Evolutionary conservation across 176 grass and related monocot species (phyloP).

Genomic region (Oropetium thomaeum): DNA sequence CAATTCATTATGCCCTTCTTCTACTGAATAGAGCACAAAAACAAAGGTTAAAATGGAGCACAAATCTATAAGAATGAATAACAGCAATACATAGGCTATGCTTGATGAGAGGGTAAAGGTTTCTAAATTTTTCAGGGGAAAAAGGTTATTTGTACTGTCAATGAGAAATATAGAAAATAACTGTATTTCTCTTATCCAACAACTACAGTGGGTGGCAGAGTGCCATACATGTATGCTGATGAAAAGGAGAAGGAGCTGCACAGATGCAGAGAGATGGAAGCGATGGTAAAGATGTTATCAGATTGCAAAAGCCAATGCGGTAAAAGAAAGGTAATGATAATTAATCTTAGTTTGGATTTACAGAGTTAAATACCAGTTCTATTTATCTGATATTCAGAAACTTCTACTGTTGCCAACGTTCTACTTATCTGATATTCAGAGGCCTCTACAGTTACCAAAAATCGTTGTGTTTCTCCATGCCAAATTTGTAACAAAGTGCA

Average conservation of each 20-base stretch:
- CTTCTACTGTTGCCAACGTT: background rate
- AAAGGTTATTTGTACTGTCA: background rate
- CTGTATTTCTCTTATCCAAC: background rate
- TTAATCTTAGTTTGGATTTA: background rate
- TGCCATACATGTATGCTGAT: conserved; percentile 44
- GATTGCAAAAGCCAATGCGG: conserved; percentile 37
- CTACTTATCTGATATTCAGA: too few species aligned
- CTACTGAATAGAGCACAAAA: background rate
- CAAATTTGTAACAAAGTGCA: too few species aligned
- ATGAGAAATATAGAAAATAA: background rate
- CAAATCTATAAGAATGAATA: background rate
- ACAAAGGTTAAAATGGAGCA: background rate
- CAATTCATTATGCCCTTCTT: background rate
- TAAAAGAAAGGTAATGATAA: conserved; percentile 40
- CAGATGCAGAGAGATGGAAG: conserved; percentile 44
- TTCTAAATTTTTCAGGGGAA: background rate
- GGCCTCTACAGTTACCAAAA: too few species aligned
- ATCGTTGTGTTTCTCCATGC: too few species aligned
- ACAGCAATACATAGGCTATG: background rate
- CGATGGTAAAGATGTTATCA: conserved; percentile 44
- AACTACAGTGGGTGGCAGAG: conserved; percentile 48
- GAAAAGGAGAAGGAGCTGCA: conserved; percentile 57
- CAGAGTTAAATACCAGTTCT: background rate
- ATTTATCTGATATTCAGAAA: background rate
- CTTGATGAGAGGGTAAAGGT: background rate